These are phyloP conservation scores for Endocalyx cinctus DNA, from an alignment of 2,329 filamentous ascomycete genomes.

Conservation along the genomic window DNA sequence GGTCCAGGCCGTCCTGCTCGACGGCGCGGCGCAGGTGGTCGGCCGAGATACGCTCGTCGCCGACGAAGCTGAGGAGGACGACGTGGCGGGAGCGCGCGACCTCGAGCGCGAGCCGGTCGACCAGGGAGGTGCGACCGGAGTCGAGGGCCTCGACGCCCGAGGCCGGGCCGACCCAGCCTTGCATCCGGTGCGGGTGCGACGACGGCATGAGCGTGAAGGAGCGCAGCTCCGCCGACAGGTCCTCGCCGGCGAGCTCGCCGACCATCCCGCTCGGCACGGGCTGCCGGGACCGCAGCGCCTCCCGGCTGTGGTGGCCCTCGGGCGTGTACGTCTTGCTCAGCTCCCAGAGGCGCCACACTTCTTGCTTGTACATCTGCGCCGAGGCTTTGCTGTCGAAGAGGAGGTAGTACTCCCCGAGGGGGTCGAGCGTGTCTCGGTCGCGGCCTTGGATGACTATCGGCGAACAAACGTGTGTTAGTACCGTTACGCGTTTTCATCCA, in stretches of 20 bases:
- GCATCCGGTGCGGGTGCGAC: constrained; percentile 16
- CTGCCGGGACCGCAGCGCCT: constrained; percentile 8
- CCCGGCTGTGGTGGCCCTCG: constrained; percentile 15
- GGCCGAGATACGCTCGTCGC: constrained; percentile 29
- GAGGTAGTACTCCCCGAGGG: constrained; percentile 62
- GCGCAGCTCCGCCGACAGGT: constrained; percentile 13
- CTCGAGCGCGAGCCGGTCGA: constrained; percentile 16
- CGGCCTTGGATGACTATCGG: constrained; percentile 57
- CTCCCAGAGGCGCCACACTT: constrained; percentile 46
- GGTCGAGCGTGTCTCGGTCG: constrained; percentile 58
- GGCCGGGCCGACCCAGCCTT: constrained; percentile 2
- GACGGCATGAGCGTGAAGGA: constrained; percentile 31
- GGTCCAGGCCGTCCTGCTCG: constrained; percentile 35
- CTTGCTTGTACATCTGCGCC: constrained; percentile 56
- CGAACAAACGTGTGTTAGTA: too few species aligned
- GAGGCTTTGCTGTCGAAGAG: constrained; percentile 59
- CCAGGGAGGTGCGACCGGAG: constrained; percentile 16
- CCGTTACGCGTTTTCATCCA: too few species aligned
- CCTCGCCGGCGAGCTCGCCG: constrained; percentile 7
- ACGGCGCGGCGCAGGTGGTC: constrained; percentile 34
- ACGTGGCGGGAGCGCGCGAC: constrained; percentile 19
- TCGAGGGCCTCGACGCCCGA: constrained; percentile 6
- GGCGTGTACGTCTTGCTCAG: constrained; percentile 39
- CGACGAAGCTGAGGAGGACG: constrained; percentile 33
- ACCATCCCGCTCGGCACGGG: constrained; percentile 15